Evolutionary conservation across 345 rosid species (phyloP).

Genomic region (Syzygium grande): DNA sequence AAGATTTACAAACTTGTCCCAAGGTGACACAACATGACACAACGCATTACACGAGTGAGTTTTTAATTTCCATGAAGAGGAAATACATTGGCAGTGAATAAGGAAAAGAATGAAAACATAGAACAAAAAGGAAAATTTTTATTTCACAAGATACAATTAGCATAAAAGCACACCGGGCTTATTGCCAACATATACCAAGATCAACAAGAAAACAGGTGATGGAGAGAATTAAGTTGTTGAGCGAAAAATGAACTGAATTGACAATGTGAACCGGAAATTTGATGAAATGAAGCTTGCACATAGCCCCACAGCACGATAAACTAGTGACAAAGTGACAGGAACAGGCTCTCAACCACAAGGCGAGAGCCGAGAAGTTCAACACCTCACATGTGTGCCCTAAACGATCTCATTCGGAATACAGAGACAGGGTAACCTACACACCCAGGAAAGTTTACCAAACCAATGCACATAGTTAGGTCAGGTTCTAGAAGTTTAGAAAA

Average conservation of each 20-base stretch:
- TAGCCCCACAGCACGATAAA: not conserved
- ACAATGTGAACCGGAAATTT: not conserved
- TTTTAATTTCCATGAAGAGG: not conserved
- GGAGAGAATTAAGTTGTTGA: not conserved
- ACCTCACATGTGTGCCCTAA: not conserved
- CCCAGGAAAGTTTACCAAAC: not conserved
- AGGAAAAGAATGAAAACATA: not conserved
- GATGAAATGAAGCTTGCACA: not conserved
- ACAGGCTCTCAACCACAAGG: not conserved
- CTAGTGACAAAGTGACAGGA: not conserved
- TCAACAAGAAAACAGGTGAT: not conserved
- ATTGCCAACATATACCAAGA: not conserved
- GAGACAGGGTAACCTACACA: not conserved
- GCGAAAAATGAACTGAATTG: not conserved
- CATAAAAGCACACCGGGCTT: not conserved
- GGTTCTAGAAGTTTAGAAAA: not conserved
- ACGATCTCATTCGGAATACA: not conserved
- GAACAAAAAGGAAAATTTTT: not conserved
- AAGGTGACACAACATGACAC: not conserved
- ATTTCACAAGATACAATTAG: not conserved
- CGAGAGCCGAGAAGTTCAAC: not conserved
- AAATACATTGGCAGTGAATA: not conserved
- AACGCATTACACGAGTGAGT: not conserved
- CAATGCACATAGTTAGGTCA: not conserved
- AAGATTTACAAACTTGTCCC: not conserved